A percentile compares a stretch with the other conserved stretches of the same genome.
Evolutionary conservation across 1,284 basidiomycete species (phyloP).

Genomic region (Cutaneotrichosporon cutaneum): DNA sequence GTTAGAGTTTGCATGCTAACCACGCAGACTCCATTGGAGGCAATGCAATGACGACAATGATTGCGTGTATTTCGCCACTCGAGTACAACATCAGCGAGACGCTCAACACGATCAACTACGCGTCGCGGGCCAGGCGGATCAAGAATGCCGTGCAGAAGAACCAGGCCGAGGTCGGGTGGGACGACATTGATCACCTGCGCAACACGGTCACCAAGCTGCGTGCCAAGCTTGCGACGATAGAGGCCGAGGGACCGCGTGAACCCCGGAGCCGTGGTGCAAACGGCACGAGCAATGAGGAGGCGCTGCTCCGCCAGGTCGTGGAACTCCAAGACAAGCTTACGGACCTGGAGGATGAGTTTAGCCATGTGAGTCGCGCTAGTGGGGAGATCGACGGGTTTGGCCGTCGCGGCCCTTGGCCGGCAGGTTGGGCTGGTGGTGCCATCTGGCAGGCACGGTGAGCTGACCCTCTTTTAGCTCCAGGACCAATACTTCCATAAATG

Average conservation of each 20-base stretch:
- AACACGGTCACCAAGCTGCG: constrained; percentile 75
- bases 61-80: constrained; percentile 88
- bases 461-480: constrained; percentile 34
- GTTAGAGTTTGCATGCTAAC: constrained; percentile 1
- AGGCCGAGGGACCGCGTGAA: constrained; percentile 5
- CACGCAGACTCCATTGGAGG: constrained; percentile 85
- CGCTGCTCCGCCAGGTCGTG: constrained; percentile 58
- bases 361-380: constrained; percentile 34
- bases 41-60: constrained; percentile 97
- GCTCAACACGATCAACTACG: constrained; percentile 96
- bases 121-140: constrained; percentile 95
- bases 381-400: not conserved
- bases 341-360: constrained; percentile 49
- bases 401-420: not conserved
- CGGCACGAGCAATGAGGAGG: constrained; percentile 59
- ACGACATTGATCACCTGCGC: constrained; percentile 95
- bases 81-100: constrained; percentile 96
- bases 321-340: constrained; percentile 24
- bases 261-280: constrained; percentile 57
- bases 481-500: constrained; percentile 47
- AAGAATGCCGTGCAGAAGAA: constrained; percentile 91
- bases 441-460: not conserved
- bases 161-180: constrained; percentile 96
- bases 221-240: constrained; percentile 50
- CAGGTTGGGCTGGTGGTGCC: not conserved